phyloP scores from a whole-genome alignment of 345 rosid genomes.

The Anastatica hierochuntica region DNA sequence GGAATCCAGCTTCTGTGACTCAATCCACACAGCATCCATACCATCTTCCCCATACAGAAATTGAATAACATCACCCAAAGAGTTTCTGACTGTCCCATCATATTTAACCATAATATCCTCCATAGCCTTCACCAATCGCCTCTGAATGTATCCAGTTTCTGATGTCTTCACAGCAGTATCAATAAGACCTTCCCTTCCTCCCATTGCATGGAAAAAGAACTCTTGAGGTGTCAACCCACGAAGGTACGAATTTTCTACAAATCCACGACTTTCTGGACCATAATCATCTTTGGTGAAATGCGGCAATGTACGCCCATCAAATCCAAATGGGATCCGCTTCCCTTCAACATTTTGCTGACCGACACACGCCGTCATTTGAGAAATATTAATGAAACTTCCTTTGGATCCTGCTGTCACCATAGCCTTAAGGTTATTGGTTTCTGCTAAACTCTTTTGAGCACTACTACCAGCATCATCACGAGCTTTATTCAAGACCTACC shows the following conservation, averaged over 20 bases:
- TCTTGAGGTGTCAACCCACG: slow-evolving; percentile 99
- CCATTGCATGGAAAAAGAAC: slow-evolving; percentile 99
- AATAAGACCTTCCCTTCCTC: slow-evolving; percentile 99
- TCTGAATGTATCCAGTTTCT: slow-evolving; percentile 97
- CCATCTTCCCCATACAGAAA: slow-evolving; percentile 99
- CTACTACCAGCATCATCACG: slow-evolving; percentile 99
- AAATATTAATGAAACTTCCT: slow-evolving; percentile 96
- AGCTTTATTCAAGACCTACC: slow-evolving; percentile 88
- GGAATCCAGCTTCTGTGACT: slow-evolving; percentile 87
- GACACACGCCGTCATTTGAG: slow-evolving; percentile 99
- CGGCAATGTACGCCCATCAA: slow-evolving; percentile 80
- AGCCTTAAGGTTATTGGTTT: slow-evolving; percentile 96
- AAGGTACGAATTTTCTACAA: slow-evolving; percentile 93
- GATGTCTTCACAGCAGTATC: slow-evolving; percentile 99
- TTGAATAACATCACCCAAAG: slow-evolving; percentile 94
- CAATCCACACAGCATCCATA: slow-evolving; percentile 98
- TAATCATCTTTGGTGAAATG: slow-evolving; percentile 93
- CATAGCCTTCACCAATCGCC: slow-evolving; percentile 98
- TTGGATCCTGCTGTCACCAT: slow-evolving; percentile 99
- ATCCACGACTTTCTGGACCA: slow-evolving; percentile 99
- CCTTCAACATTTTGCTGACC: slow-evolving; percentile 99
- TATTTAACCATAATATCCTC: slow-evolving; percentile 99
- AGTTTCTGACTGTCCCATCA: slow-evolving; percentile 96
- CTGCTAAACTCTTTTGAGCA: slow-evolving; percentile 90
- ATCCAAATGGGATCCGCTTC: slow-evolving; percentile 92